phyloP scores from a whole-genome alignment of 1,139 yeast genomes.

The Casaregolazyma suthepensis region DNA sequence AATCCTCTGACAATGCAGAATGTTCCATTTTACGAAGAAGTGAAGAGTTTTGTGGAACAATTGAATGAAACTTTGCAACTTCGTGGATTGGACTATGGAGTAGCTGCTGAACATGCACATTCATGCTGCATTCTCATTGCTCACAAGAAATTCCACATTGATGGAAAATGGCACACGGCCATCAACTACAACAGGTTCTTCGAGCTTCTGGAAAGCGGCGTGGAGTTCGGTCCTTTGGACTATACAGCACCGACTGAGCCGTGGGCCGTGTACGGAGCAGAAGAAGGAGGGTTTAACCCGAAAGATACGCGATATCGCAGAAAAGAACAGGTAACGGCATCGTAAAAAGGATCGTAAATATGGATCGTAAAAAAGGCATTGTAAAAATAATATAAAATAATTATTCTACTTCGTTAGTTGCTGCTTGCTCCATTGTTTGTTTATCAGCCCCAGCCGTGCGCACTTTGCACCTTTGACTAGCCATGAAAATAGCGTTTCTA shows the following conservation, averaged over 20 bases:
- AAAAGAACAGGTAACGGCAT: neutral
- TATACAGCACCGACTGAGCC: constrained; percentile 75
- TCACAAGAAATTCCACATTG: constrained; percentile 59
- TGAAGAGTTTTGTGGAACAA: constrained; percentile 62
- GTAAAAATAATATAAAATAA: too few relatives aligned
- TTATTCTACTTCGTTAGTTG: neutral
- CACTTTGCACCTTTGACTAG: constrained; percentile 1
- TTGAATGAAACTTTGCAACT: constrained; percentile 53
- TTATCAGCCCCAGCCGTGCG: neutral
- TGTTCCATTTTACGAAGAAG: constrained; percentile 90
- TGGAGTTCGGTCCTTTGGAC: constrained; percentile 67
- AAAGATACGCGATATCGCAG: constrained; percentile 44
- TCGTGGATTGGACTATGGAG: constrained; percentile 65
- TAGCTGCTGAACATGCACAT: constrained; percentile 95
- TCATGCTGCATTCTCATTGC: constrained; percentile 89
- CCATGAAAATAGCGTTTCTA: constrained; percentile 66
- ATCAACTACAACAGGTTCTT: constrained; percentile 78
- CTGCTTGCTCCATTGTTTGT: neutral
- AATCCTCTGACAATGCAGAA: constrained; percentile 93
- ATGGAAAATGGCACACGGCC: constrained; percentile 82
- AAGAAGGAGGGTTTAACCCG: constrained; percentile 85
- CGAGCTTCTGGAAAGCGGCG: constrained; percentile 51
- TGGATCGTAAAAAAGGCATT: too few relatives aligned
- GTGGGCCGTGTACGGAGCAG: constrained; percentile 89
- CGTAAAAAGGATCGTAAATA: neutral